phyloP scores from a whole-genome alignment of 441 rosid species.

The Euphorbia corollata region DNA sequence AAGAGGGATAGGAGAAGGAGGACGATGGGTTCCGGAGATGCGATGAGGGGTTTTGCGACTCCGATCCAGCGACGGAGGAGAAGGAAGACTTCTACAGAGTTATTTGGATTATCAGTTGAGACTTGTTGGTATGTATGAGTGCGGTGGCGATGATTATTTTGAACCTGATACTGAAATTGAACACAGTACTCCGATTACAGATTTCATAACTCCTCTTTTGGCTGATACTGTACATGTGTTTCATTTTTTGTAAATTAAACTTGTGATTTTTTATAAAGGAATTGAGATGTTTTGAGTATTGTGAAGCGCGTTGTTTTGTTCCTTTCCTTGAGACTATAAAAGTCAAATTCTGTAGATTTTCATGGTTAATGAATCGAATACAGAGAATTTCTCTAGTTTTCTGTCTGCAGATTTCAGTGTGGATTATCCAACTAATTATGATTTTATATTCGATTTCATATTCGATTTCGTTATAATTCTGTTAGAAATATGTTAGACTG shows the following conservation, averaged over 20 bases:
- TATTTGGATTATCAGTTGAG: conserved; percentile 60
- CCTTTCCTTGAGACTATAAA: no score
- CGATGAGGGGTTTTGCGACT: conserved; percentile 38
- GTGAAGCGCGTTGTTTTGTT: no score
- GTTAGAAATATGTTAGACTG: no score
- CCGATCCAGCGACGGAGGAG: conserved; percentile 14
- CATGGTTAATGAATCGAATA: no score
- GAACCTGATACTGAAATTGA: conserved; percentile 20
- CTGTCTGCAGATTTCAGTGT: no score
- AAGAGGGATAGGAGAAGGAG: conserved; percentile 15
- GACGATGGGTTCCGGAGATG: conserved; percentile 29
- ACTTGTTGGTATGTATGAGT: conserved; percentile 41
- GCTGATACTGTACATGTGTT: conserved; percentile 19
- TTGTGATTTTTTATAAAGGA: not conserved
- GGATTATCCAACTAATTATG: no score
- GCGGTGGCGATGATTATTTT: conserved; percentile 34
- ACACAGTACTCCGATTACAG: conserved; percentile 5
- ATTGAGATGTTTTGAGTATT: no score
- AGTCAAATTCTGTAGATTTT: no score
- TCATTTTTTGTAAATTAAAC: not conserved
- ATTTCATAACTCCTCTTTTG: conserved; percentile 34
- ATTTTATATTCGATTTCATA: no score
- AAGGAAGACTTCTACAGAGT: conserved; percentile 44
- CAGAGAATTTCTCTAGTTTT: no score
- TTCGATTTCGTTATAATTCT: no score